A percentile compares a stretch with the other conserved stretches of the same genome.
These are phyloP conservation scores for Fonsecaea nubica DNA, from an alignment of 2,329 filamentous ascomycete species.

Conservation along the genomic window DNA sequence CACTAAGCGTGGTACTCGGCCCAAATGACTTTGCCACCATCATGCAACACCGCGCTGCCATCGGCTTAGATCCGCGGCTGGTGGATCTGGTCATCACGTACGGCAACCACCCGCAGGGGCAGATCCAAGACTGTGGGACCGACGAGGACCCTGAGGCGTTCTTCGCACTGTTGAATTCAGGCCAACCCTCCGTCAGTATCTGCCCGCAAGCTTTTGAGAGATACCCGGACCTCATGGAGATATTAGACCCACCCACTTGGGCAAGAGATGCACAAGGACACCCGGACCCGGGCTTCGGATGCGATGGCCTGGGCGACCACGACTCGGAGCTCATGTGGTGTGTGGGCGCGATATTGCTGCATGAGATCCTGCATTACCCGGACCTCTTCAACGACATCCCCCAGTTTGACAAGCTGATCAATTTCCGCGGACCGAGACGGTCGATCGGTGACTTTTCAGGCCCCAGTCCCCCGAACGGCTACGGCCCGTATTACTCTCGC, in stretches of 20 bases:
- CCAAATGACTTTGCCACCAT: background rate
- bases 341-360: background rate
- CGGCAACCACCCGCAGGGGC: background rate
- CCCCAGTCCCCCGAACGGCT: background rate
- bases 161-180: background rate
- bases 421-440: background rate
- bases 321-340: background rate
- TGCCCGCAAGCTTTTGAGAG: background rate
- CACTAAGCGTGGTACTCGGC: background rate
- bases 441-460: background rate
- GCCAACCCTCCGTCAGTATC: background rate
- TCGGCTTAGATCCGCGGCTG: background rate
- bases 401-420: background rate
- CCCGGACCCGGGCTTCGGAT: background rate
- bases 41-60: background rate
- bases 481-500: background rate
- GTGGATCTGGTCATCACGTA: background rate
- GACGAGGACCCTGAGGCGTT: background rate
- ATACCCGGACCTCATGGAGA: background rate
- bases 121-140: background rate
- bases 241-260: background rate
- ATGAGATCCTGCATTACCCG: background rate
- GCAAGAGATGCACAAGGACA: background rate
- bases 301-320: conserved; percentile 8
- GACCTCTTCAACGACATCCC: conserved; percentile 1